These are phyloP conservation scores for Stachybotrys elegans DNA, from an alignment of 2,329 filamentous ascomycete species.

Conservation along the genomic window DNA sequence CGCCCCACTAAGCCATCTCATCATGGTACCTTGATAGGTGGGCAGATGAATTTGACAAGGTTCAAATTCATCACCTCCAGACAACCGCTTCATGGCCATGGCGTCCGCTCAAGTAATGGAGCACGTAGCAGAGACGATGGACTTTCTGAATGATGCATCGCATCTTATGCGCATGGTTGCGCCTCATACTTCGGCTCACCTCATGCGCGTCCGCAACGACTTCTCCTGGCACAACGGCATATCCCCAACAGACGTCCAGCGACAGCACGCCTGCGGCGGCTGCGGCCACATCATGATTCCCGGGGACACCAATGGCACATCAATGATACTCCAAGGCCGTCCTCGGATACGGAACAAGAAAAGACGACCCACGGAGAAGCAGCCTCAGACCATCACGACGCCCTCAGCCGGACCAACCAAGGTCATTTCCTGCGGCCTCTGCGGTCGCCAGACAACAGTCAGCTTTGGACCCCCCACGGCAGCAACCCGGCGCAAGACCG, in stretches of 20 bases:
- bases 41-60: no score
- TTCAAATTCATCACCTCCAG: no score
- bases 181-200: constrained; percentile 53
- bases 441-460: constrained; percentile 37
- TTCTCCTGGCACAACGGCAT: constrained; percentile 44
- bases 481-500: constrained; percentile 17
- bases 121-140: constrained; percentile 23
- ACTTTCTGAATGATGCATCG: constrained; percentile 53
- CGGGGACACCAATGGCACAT: constrained; percentile 40
- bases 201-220: constrained; percentile 49
- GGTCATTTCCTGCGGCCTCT: constrained; percentile 39
- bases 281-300: constrained; percentile 58
- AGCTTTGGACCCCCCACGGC: constrained; percentile 31
- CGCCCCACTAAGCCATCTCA: no score
- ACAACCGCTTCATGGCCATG: no score
- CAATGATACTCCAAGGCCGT: constrained; percentile 30
- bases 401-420: constrained; percentile 26
- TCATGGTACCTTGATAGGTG: no score
- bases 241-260: constrained; percentile 40
- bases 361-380: constrained; percentile 6
- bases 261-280: constrained; percentile 50
- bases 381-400: no score
- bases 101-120: no score
- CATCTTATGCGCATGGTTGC: constrained; percentile 48
- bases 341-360: constrained; percentile 5